Evolutionary conservation across 441 rosid species (phyloP).

Genomic region (Croton setiger): DNA sequence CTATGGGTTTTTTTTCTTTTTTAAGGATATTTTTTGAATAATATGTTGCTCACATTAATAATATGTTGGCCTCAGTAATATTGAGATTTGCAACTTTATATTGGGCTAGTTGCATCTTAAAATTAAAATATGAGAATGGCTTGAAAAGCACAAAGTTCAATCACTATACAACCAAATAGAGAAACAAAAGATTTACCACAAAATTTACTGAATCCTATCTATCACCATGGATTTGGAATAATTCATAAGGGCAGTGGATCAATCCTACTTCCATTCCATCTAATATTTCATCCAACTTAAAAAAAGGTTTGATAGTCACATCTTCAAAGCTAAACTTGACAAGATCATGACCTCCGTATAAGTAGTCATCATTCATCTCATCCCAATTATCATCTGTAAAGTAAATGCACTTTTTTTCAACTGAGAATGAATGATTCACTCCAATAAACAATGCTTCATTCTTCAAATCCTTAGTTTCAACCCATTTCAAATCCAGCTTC

Average conservation of each 20-base stretch:
- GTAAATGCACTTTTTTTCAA: slow-evolving; percentile 25
- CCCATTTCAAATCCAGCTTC: slow-evolving; percentile 25
- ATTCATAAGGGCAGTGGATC: slow-evolving; percentile 37
- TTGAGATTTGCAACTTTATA: no score
- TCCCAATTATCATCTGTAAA: slow-evolving; percentile 33
- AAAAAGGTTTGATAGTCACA: slow-evolving; percentile 15
- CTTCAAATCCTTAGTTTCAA: slow-evolving; percentile 19
- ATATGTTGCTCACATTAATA: no score
- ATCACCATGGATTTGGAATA: slow-evolving; percentile 18
- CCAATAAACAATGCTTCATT: slow-evolving; percentile 32
- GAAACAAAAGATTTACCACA: neutral
- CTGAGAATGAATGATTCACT: slow-evolving; percentile 26
- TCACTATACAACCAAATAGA: neutral
- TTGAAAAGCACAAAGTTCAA: no score
- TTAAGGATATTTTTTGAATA: no score
- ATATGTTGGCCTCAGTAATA: no score
- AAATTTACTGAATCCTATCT: neutral
- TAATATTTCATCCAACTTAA: neutral
- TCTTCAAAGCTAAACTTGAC: slow-evolving; percentile 28
- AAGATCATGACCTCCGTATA: slow-evolving; percentile 38
- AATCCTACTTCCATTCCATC: slow-evolving; percentile 4
- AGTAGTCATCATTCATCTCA: slow-evolving; percentile 18
- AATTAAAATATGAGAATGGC: no score
- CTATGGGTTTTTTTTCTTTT: no score
- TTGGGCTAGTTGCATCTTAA: no score